Conservation (phyloP, 1,284 basidiomycete genomes). For the Chalciporus sp. region DNA sequence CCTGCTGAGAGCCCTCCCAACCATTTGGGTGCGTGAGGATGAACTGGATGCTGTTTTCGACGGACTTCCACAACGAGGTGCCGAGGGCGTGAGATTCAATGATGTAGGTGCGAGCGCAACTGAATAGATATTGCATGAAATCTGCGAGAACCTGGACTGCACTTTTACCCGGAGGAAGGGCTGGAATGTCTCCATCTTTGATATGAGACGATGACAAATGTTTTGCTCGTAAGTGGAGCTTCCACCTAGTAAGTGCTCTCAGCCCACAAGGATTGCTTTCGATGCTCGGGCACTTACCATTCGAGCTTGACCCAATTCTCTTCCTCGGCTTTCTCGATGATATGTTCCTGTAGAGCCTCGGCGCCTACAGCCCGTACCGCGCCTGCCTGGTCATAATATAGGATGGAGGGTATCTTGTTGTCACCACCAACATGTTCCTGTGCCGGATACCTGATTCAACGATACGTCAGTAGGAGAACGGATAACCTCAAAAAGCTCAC, state of each 20-base stretch:
- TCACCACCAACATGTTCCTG: slow-evolving; percentile 43
- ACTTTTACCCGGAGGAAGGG: slow-evolving; percentile 47
- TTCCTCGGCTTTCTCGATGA: slow-evolving; percentile 45
- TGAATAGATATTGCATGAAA: slow-evolving; percentile 51
- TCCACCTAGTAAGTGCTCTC: slow-evolving; percentile 48
- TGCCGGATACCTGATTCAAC: slow-evolving; percentile 40
- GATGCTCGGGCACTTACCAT: slow-evolving; percentile 40
- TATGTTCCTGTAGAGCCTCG: slow-evolving; percentile 43
- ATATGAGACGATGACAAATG: slow-evolving; percentile 29
- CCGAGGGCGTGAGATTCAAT: slow-evolving; percentile 48
- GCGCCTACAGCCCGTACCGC: slow-evolving; percentile 49
- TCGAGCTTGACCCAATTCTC: slow-evolving; percentile 47
- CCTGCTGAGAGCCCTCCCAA: slow-evolving; percentile 45
- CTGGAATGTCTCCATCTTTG: slow-evolving; percentile 37
- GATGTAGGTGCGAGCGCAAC: slow-evolving; percentile 49
- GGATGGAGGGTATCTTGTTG: slow-evolving; percentile 56
- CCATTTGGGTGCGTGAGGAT: slow-evolving; percentile 47
- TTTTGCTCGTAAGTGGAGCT: slow-evolving; percentile 51
- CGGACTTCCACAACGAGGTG: slow-evolving; percentile 36
- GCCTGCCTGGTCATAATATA: slow-evolving; percentile 53
- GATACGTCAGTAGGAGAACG: background rate
- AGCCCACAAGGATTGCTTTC: background rate
- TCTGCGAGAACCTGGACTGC: slow-evolving; percentile 52
- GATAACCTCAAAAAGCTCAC: slow-evolving; percentile 17
- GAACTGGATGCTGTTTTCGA: slow-evolving; percentile 37